A percentile compares a stretch with the other conserved stretches of the same genome.
phyloP scores from a whole-genome alignment of 768 basidiomycete species.

The Panellus pusillus region DNA sequence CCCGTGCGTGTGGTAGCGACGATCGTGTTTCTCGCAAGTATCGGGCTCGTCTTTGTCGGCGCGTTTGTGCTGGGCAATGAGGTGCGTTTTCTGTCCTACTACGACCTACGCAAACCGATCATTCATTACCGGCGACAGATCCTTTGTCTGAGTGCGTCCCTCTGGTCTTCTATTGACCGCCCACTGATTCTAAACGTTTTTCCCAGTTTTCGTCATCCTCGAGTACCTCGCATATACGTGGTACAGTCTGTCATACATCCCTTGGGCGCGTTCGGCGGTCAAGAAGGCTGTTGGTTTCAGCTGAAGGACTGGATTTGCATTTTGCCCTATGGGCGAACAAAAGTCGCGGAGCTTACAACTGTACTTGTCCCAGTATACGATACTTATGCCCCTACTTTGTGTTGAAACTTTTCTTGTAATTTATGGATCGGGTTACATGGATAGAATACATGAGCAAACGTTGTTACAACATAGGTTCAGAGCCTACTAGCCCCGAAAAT shows the following conservation, averaged over 20 bases:
- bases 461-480: neutral
- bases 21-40: slow-evolving; percentile 72
- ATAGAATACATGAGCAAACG: neutral
- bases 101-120: too few relatives aligned
- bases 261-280: slow-evolving; percentile 80
- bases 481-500: slow-evolving; percentile 59
- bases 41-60: slow-evolving; percentile 80
- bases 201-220: slow-evolving; percentile 83
- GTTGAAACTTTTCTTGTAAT: too few relatives aligned
- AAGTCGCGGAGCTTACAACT: neutral
- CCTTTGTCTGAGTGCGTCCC: slow-evolving; percentile 62
- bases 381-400: too few relatives aligned
- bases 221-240: slow-evolving; percentile 91
- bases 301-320: slow-evolving; percentile 22
- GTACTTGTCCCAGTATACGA: slow-evolving; percentile 4
- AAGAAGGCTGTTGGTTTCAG: slow-evolving; percentile 60
- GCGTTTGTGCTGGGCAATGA: slow-evolving; percentile 77
- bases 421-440: neutral
- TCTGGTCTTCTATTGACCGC: neutral
- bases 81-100: slow-evolving; percentile 39
- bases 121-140: slow-evolving; percentile 38
- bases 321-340: neutral
- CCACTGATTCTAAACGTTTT: slow-evolving; percentile 11
- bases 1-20: slow-evolving; percentile 85
- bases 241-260: slow-evolving; percentile 88